Conservation (phyloP, 2,329 filamentous ascomycete species). For the Colletotrichum paranaense region DNA sequence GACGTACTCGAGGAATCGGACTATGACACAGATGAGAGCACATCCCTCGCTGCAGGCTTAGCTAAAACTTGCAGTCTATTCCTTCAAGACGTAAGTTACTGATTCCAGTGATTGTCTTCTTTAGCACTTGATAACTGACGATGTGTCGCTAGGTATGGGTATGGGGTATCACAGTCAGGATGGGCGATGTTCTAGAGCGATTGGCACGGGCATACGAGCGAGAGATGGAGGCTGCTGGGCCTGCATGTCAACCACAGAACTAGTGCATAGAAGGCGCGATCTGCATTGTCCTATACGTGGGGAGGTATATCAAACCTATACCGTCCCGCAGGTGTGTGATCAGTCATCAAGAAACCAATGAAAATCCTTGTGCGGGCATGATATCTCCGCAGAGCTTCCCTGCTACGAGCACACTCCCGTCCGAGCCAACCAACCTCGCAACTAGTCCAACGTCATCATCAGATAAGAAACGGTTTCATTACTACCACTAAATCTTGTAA, state of each 20-base stretch:
- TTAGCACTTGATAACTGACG: background rate
- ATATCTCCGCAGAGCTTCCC: background rate
- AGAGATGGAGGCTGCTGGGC: background rate
- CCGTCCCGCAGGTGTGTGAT: background rate
- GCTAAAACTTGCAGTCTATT: background rate
- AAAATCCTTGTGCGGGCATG: background rate
- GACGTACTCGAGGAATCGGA: background rate
- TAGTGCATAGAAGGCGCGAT: background rate
- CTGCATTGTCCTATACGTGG: background rate
- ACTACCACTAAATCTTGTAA: background rate
- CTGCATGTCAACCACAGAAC: background rate
- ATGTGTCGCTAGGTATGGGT: background rate
- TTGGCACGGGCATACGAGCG: constrained; percentile 8
- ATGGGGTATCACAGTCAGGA: constrained; percentile 8
- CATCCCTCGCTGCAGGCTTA: background rate
- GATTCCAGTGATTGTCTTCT: background rate
- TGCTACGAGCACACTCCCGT: background rate
- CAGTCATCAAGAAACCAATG: background rate
- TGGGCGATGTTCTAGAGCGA: background rate
- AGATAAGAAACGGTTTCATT: background rate
- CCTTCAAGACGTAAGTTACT: background rate
- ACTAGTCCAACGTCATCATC: background rate
- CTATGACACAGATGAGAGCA: background rate
- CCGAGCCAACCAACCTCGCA: background rate
- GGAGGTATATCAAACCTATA: background rate